A percentile compares a stretch with the other conserved stretches of the same genome.
These are phyloP conservation scores for Chaetomiaceae sp. DNA, from an alignment of 2,329 filamentous ascomycete genomes.

Conservation along the genomic window DNA sequence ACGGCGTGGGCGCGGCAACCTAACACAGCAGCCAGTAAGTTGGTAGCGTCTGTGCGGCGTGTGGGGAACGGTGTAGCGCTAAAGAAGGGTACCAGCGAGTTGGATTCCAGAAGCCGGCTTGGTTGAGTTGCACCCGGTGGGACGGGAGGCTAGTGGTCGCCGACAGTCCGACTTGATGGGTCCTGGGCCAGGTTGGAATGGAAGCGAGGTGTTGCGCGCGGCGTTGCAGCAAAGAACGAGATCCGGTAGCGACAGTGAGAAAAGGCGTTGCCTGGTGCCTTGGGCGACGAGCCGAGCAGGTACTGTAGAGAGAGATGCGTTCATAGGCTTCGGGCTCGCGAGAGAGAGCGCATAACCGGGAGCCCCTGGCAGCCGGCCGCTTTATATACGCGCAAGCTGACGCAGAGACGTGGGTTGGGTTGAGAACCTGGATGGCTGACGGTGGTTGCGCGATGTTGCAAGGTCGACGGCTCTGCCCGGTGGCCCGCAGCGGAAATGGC, in stretches of 20 bases:
- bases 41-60: slow-evolving; percentile 11
- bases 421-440: slow-evolving; percentile 11
- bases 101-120: slow-evolving; percentile 10
- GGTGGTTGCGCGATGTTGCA: no score
- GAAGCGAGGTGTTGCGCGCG: not conserved
- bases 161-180: slow-evolving; percentile 1
- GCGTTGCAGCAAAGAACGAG: not conserved
- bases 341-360: not conserved
- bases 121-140: slow-evolving; percentile 8
- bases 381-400: slow-evolving; percentile 10
- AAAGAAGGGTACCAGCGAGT: slow-evolving; percentile 12
- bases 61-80: slow-evolving; percentile 14
- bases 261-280: not conserved
- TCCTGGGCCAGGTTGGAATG: not conserved
- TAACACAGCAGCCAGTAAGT: slow-evolving; percentile 1
- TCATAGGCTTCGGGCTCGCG: not conserved
- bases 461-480: not conserved
- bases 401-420: not conserved
- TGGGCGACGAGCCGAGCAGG: no score
- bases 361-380: slow-evolving; percentile 1
- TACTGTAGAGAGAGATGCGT: not conserved
- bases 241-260: not conserved
- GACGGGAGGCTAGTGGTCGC: slow-evolving; percentile 9
- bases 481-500: slow-evolving; percentile 12
- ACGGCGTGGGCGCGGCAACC: not conserved